Base-by-base conservation (phyloP, 768 basidiomycete genomes). In the Lepiota brunneoincarnata region DNA sequence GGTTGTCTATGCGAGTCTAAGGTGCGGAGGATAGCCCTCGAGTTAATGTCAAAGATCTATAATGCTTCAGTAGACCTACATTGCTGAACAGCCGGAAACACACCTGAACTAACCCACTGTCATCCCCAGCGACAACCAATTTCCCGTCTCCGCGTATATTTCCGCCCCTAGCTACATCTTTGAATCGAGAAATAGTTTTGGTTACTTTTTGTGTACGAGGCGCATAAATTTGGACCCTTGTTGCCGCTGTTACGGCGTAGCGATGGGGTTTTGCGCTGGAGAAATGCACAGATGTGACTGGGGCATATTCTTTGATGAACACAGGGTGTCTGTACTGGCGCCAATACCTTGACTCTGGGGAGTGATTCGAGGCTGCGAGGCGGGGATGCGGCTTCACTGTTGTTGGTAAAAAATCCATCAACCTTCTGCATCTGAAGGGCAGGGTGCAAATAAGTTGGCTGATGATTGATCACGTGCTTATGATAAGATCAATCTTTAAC, bases 301-400 rank as follows among this genome's bases (percentile, higher is more conserved):
- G 93, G 0, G 93, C 93, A 67, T 96, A 96, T 75, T 98, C 93
- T 72, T 97, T 98, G 68, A 98, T 81, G 69, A 98, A 99, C 1
- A 98, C 89, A 2, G 92, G 92, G 55, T 89, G 79, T 60, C 86
- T 91, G 72, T 89, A 93, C 63, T 88, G 85, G 42, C 91, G 81
- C 92, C 92, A 94, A 68, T 90, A 84, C 59, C 88, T 76, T 2
- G 89, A 89, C 69, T 94, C 92, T 43, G 86, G 66, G 49, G 75
- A 81, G 60, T 86, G 88, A 61, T 81, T 86, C 6, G 81, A 71
- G 26, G 74, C 64, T 6, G 81, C 66, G n/a, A 71, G 72, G 17
- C 75, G 76, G 21, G 81, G 78, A 54, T 84, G 80, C 14, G 84
- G 67, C 64, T 83, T 84, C 51, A 91, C 76, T 56, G 86, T 72